phyloP scores from a whole-genome alignment of 768 basidiomycete species.

The Russula emetica region DNA sequence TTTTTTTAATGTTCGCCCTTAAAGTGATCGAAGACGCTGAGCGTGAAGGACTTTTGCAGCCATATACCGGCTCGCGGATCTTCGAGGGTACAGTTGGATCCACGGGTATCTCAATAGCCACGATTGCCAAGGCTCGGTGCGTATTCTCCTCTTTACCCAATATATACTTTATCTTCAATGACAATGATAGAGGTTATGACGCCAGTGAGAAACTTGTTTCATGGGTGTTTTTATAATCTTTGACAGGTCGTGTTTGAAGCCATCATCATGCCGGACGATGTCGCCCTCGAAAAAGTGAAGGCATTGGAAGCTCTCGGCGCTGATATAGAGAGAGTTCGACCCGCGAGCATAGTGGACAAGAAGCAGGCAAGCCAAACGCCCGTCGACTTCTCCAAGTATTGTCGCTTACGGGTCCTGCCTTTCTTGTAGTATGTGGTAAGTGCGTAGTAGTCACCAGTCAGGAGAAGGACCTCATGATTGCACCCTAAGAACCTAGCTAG shows the following conservation, averaged over 20 bases:
- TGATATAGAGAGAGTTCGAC: slow-evolving; percentile 83
- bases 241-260: slow-evolving; percentile 42
- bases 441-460: slow-evolving; percentile 18
- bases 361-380: slow-evolving; percentile 60
- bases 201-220: slow-evolving; percentile 51
- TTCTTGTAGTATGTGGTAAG: slow-evolving; percentile 37
- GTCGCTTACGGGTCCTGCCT: slow-evolving; percentile 15
- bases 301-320: slow-evolving; percentile 82
- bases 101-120: slow-evolving; percentile 94
- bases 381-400: slow-evolving; percentile 26
- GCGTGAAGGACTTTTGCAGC: slow-evolving; percentile 70
- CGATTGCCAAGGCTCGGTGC: slow-evolving; percentile 82
- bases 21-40: slow-evolving; percentile 96
- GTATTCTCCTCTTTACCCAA: slow-evolving; percentile 22
- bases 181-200: slow-evolving; percentile 71
- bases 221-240: not conserved
- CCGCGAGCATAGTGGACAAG: slow-evolving; percentile 94
- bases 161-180: slow-evolving; percentile 1
- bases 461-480: not conserved
- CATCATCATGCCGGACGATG: slow-evolving; percentile 87
- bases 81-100: slow-evolving; percentile 98
- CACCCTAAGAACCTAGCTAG: slow-evolving; percentile 75
- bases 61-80: slow-evolving; percentile 84
- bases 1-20: not conserved
- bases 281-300: slow-evolving; percentile 87